Evolutionary conservation across 257 asterid genomes (phyloP).

Genomic region (Solanum pennellii): DNA sequence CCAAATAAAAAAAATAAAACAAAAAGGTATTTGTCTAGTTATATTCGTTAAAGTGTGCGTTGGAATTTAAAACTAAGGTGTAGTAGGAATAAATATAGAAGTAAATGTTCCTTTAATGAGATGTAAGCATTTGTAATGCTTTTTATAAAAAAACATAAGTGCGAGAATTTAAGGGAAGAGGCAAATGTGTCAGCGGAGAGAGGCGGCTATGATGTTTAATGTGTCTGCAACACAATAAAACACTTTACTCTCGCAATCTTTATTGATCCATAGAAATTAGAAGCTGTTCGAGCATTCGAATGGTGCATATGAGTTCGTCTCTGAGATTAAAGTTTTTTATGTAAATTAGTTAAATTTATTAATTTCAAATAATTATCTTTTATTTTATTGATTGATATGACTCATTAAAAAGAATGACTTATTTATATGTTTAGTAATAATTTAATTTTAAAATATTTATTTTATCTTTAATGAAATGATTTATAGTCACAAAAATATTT

Average conservation of each 20-base stretch:
- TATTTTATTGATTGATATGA: too few relatives aligned
- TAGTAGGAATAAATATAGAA: slow-evolving; percentile 3
- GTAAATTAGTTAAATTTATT: too few relatives aligned
- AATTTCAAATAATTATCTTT: too few relatives aligned
- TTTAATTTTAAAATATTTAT: too few relatives aligned
- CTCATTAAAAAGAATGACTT: too few relatives aligned
- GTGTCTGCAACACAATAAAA: background rate
- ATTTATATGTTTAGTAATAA: too few relatives aligned
- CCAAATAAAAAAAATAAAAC: background rate
- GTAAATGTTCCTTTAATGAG: slow-evolving; percentile 2
- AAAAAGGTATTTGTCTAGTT: background rate
- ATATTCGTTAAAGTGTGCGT: slow-evolving; percentile 46
- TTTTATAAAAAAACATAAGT: slow-evolving; percentile 1
- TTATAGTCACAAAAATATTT: too few relatives aligned
- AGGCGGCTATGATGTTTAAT: slow-evolving; percentile 6
- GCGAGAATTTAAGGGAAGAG: background rate
- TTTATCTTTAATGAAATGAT: too few relatives aligned
- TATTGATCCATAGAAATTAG: too few relatives aligned
- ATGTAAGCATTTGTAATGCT: slow-evolving; percentile 10
- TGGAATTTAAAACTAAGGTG: background rate
- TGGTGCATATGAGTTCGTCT: too few relatives aligned
- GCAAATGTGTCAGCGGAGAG: background rate
- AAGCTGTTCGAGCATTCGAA: too few relatives aligned
- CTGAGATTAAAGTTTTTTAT: too few relatives aligned
- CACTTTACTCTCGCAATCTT: background rate